Conservation (phyloP, 495 filamentous ascomycete genomes). For the Trichoderma parareesei region DNA sequence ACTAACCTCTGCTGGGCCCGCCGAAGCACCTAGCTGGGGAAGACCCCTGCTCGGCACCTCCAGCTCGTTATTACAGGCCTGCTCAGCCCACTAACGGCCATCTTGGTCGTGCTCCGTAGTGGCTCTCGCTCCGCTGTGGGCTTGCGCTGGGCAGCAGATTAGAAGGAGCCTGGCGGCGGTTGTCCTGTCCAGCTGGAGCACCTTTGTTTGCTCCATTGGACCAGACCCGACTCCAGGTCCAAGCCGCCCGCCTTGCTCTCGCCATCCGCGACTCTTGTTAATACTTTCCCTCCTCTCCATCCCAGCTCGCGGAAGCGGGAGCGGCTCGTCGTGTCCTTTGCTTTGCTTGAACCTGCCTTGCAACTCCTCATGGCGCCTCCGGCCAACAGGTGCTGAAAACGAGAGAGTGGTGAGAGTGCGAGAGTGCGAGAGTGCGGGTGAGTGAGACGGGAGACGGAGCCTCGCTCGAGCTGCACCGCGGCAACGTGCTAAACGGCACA, state of each 20-base stretch:
- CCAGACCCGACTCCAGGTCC: too few relatives aligned
- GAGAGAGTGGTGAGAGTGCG: neutral
- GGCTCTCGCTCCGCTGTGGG: slow-evolving; percentile 1
- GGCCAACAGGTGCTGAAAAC: slow-evolving; percentile 13
- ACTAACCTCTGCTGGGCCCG: too few relatives aligned
- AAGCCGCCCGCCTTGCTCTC: neutral
- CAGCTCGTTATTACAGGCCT: neutral
- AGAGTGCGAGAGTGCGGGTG: too few relatives aligned
- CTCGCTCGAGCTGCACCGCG: slow-evolving; percentile 10
- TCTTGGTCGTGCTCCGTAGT: neutral
- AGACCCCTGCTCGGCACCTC: neutral
- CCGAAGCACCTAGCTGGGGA: neutral
- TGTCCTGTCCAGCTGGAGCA: too few relatives aligned
- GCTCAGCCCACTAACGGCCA: neutral
- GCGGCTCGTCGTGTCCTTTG: neutral
- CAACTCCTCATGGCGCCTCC: slow-evolving; percentile 7
- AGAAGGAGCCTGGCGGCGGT: neutral
- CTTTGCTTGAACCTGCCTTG: neutral
- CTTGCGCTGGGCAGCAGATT: neutral
- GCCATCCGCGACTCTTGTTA: neutral
- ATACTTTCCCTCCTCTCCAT: neutral
- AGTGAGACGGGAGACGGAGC: slow-evolving; percentile 5
- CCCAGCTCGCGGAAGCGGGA: neutral
- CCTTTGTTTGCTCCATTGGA: too few relatives aligned
- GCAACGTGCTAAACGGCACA: slow-evolving; percentile 12